Conservation (phyloP, 2,329 filamentous ascomycete genomes). For the Colletotrichum echinochloae region DNA sequence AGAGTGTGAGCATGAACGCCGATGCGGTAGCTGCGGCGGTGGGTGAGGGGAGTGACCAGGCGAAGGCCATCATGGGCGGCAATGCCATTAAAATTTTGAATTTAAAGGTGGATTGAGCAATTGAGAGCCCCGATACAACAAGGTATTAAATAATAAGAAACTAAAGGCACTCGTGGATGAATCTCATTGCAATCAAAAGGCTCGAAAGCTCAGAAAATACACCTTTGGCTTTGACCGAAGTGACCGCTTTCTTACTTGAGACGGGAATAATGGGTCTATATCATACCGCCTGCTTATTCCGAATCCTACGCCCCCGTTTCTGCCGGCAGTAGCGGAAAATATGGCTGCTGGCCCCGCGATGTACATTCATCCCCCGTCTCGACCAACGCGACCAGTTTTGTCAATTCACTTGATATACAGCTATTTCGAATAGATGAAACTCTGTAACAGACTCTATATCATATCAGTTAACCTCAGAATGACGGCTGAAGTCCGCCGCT, state of each 20-base stretch:
- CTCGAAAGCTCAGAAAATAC: slow-evolving; percentile 15
- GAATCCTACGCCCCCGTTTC: neutral
- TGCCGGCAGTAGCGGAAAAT: slow-evolving; percentile 38
- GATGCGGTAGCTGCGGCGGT: slow-evolving; percentile 67
- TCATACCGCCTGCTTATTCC: slow-evolving; percentile 20
- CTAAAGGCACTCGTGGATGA: neutral
- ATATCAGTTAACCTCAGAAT: neutral
- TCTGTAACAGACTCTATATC: accelerated
- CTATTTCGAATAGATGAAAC: neutral
- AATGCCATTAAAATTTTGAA: slow-evolving; percentile 68
- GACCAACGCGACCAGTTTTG: neutral
- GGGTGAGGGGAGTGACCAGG: slow-evolving; percentile 57
- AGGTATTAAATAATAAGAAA: neutral
- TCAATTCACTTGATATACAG: neutral
- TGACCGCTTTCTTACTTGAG: slow-evolving; percentile 6
- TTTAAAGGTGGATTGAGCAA: slow-evolving; percentile 26
- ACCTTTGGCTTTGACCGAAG: neutral
- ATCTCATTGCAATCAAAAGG: neutral
- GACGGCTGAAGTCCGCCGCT: slow-evolving; percentile 29
- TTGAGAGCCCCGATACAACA: too few relatives aligned
- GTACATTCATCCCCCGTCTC: slow-evolving; percentile 9
- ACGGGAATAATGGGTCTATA: accelerated
- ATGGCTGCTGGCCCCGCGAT: slow-evolving; percentile 32
- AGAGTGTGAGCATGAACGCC: slow-evolving; percentile 70
- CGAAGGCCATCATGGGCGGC: slow-evolving; percentile 67